These are phyloP conservation scores for Dittrichia graveolens DNA, from an alignment of 129 eudicot species.

Conservation along the genomic window DNA sequence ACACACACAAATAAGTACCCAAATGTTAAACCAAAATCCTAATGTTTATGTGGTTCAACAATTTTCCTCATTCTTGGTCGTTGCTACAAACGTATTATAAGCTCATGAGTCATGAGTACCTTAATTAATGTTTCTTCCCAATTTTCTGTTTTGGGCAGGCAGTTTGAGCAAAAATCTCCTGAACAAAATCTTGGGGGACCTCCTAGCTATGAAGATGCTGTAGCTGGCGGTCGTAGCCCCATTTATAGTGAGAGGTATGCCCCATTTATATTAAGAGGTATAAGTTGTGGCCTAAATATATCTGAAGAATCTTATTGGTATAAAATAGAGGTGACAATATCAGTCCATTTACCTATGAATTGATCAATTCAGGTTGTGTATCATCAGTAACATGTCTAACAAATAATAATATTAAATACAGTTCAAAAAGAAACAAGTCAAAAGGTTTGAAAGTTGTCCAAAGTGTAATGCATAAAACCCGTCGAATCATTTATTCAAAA, in stretches of 20 bases:
- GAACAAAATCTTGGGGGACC: conserved; percentile 69
- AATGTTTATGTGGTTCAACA: not conserved
- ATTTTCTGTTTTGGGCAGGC: conserved; percentile 35
- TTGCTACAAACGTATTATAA: not conserved
- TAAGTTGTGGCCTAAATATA: not conserved
- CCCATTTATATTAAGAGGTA: conserved; percentile 75
- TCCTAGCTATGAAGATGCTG: conserved; percentile 89
- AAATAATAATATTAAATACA: not conserved
- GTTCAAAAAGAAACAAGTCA: not conserved
- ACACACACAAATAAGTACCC: too few species aligned
- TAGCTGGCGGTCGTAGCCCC: conserved; percentile 52
- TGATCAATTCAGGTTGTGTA: not conserved
- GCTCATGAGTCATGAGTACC: not conserved
- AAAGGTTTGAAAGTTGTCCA: not conserved
- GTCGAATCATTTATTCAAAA: too few species aligned
- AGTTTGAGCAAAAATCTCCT: conserved; percentile 61
- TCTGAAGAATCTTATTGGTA: not conserved
- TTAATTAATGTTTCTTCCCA: not conserved
- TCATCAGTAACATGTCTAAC: conserved; percentile 1
- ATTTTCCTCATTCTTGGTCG: not conserved
- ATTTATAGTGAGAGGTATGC: conserved; percentile 43
- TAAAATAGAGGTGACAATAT: not conserved
- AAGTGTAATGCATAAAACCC: too few species aligned
- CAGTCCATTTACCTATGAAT: not conserved
- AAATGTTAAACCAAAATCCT: not conserved